phyloP scores from a whole-genome alignment of 192 early-diverging fungal species.

The Coemansia sp. region DNA sequence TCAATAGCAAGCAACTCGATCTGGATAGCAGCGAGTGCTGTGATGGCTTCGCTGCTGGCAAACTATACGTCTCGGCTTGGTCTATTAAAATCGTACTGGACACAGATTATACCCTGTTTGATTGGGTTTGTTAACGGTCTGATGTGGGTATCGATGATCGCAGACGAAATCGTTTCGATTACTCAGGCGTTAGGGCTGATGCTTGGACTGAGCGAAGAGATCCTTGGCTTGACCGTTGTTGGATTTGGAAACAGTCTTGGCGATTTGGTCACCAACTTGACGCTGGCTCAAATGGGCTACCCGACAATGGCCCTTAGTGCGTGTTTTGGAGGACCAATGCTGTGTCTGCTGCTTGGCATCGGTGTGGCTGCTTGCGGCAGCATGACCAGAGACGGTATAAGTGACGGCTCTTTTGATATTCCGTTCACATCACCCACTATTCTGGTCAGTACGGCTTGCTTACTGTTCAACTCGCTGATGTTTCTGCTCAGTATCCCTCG shows the following conservation, averaged over 20 bases:
- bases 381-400: conserved; percentile 44
- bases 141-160: conserved; percentile 83
- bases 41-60: conserved; percentile 7
- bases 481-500: conserved; percentile 62
- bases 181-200: conserved; percentile 79
- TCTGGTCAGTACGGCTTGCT: conserved; percentile 65
- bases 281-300: conserved; percentile 86
- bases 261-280: conserved; percentile 90
- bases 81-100: conserved; percentile 11
- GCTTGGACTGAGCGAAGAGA: conserved; percentile 72
- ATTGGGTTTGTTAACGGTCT: conserved; percentile 77
- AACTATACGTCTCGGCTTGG: conserved; percentile 16
- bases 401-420: conserved; percentile 55
- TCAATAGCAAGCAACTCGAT: not conserved
- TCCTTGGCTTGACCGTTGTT: conserved; percentile 81
- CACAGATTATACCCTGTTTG: conserved; percentile 48
- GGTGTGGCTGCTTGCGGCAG: conserved; percentile 71
- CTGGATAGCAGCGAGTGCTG: not conserved
- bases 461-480: conserved; percentile 61
- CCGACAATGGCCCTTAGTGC: conserved; percentile 94
- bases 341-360: conserved; percentile 84
- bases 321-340: conserved; percentile 89
- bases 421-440: conserved; percentile 63
- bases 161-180: conserved; percentile 86
- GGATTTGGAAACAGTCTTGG: conserved; percentile 83